Base-by-base conservation (phyloP, 495 filamentous ascomycete genomes). In the Trichoderma parareesei region DNA sequence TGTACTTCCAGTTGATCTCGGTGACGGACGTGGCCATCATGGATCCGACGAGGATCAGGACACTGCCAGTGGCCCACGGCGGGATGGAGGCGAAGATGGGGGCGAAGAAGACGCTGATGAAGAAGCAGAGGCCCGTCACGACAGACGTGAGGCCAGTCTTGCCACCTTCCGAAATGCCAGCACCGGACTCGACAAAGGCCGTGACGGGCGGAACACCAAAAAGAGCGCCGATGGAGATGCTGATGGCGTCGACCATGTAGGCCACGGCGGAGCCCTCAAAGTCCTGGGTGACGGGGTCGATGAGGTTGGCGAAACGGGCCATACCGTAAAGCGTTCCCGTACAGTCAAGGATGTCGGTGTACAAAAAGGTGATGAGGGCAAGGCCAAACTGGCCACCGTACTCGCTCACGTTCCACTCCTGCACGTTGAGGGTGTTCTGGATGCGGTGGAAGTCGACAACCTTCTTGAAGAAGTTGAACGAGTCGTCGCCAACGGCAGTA, bases 41-140 rank as follows among this genome's bases (percentile, higher is more conserved):
- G 40, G 87, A 84, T 41, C 90, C 89, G 63, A 93, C 88, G 42
- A 93, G 83, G 67, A 93, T 83, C 20, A 93, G 84, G 33, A 90
- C 91, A 74, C 86, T 90, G 20, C 90, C 90, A 4, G 90, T 93
- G 2, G 90, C 90, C 89, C 89, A 93, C 0, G 89, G 84, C 4
- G 90, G 90, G 66, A 93, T 93, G 0, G 86, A 90, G 14, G 90
- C 90, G 72, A 93, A 93, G 65, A 93, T 91, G 1, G 90, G 90
- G 0, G 90, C 89, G 73, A 93, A 93, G 81, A 93, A 93, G 42
- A 93, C 84, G 43, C 88, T 82, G 71, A 93, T 86, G 80, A 93
- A 92, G 80, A 93, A 93, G 73, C 87, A 90, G 61, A 92, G 40
- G 38, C 90, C 90, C 0, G 90, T 87, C 53, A 82, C 75, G 71